Evolutionary conservation across 2,329 filamentous ascomycete species (phyloP).

Genomic region (Talaromyces piceae): DNA sequence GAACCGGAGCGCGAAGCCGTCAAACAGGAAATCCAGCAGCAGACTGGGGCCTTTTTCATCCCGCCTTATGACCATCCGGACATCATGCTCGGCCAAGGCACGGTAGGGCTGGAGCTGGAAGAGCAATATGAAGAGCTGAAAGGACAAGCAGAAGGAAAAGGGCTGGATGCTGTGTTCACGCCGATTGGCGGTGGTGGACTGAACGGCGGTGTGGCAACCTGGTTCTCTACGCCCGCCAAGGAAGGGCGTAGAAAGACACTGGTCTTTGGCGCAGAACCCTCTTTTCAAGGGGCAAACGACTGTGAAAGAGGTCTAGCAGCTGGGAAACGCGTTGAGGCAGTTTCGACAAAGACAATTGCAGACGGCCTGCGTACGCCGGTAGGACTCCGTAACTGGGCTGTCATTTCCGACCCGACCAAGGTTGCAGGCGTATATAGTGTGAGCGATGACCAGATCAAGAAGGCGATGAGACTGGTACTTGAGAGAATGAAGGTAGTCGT

Average conservation of each 20-base stretch:
- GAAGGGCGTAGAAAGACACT: slow-evolving; percentile 50
- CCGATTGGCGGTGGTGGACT: slow-evolving; percentile 86
- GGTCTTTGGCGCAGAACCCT: slow-evolving; percentile 84
- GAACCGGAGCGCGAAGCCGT: slow-evolving; percentile 72
- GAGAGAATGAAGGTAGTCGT: slow-evolving; percentile 88
- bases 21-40: slow-evolving; percentile 57
- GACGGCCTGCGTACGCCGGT: slow-evolving; percentile 83
- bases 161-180: slow-evolving; percentile 65
- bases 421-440: slow-evolving; percentile 67
- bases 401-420: slow-evolving; percentile 66
- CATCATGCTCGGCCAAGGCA: slow-evolving; percentile 91
- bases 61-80: slow-evolving; percentile 90
- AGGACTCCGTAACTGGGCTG: slow-evolving; percentile 64
- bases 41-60: slow-evolving; percentile 70
- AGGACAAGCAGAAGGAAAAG: slow-evolving; percentile 7
- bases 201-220: slow-evolving; percentile 73
- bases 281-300: slow-evolving; percentile 77
- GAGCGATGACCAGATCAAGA: slow-evolving; percentile 71
- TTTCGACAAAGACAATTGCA: slow-evolving; percentile 73
- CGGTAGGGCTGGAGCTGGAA: slow-evolving; percentile 73
- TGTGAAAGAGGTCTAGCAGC: slow-evolving; percentile 60
- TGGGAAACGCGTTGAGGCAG: slow-evolving; percentile 57
- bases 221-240: slow-evolving; percentile 43
- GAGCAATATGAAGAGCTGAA: slow-evolving; percentile 55
- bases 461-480: slow-evolving; percentile 67